phyloP scores from a whole-genome alignment of 1,284 basidiomycete genomes.

The Puccinia horiana region DNA sequence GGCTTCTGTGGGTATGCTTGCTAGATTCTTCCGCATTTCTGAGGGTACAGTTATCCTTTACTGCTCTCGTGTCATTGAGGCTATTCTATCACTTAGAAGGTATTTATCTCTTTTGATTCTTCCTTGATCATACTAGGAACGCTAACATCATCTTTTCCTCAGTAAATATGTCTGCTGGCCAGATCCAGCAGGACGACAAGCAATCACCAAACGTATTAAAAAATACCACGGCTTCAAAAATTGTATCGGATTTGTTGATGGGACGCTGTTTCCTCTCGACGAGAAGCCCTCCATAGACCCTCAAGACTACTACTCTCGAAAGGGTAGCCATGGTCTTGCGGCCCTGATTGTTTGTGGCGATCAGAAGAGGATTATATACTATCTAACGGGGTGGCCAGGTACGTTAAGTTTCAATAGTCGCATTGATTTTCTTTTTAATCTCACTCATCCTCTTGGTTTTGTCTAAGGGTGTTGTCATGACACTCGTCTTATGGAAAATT shows the following conservation, averaged over 20 bases:
- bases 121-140: not conserved
- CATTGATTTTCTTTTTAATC: not conserved
- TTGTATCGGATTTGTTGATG: conserved; percentile 29
- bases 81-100: not conserved
- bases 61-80: conserved; percentile 14
- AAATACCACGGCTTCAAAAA: not conserved
- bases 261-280: conserved; percentile 4
- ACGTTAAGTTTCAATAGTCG: not conserved
- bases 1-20: not conserved
- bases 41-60: conserved; percentile 8
- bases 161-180: not conserved
- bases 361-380: not conserved
- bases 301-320: not conserved
- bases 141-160: not conserved
- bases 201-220: not conserved
- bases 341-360: conserved; percentile 8
- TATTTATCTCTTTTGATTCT: not conserved
- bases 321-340: not conserved
- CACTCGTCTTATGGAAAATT: not conserved
- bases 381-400: conserved; percentile 23
- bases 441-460: not conserved
- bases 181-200: not conserved
- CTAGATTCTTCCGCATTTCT: not conserved
- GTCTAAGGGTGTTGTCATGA: not conserved
- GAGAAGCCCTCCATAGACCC: conserved; percentile 6